These are phyloP conservation scores for Penicillium decumbens DNA, from an alignment of 2,329 filamentous ascomycete genomes.

Conservation along the genomic window DNA sequence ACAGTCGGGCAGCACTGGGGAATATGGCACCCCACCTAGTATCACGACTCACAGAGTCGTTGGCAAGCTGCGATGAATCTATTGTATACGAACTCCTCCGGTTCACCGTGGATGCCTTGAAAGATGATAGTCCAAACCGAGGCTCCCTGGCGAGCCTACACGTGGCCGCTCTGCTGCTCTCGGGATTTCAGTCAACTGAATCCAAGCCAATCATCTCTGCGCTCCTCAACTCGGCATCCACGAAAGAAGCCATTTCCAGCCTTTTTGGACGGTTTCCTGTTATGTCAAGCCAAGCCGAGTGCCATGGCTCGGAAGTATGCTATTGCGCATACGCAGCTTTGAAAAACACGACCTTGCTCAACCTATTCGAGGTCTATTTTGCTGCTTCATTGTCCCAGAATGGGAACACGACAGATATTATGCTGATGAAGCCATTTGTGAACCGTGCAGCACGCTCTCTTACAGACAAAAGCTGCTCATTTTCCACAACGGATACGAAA, in stretches of 20 bases:
- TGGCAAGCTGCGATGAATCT: slow-evolving; percentile 24
- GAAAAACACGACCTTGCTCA: slow-evolving; percentile 27
- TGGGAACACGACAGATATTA: slow-evolving; percentile 6
- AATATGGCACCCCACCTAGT: slow-evolving; percentile 22
- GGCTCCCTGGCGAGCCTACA: slow-evolving; percentile 16
- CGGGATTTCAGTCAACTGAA: slow-evolving; percentile 19
- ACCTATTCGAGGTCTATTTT: slow-evolving; percentile 26
- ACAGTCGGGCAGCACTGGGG: slow-evolving; percentile 19
- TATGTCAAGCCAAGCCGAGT: slow-evolving; percentile 12
- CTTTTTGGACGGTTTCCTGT: slow-evolving; percentile 23
- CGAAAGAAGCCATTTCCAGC: slow-evolving; percentile 15
- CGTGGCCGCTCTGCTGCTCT: slow-evolving; percentile 24
- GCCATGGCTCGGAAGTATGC: slow-evolving; percentile 20
- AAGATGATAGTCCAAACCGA: not conserved
- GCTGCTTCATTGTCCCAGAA: slow-evolving; percentile 12
- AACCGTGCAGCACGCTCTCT: slow-evolving; percentile 10
- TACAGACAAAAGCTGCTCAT: slow-evolving; percentile 12
- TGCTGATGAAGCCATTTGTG: slow-evolving; percentile 22
- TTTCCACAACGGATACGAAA: slow-evolving; percentile 10
- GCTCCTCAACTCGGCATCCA: slow-evolving; percentile 10
- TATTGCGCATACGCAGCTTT: slow-evolving; percentile 9
- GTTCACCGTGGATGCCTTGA: slow-evolving; percentile 23
- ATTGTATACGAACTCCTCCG: slow-evolving; percentile 21
- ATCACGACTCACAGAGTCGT: slow-evolving; percentile 33
- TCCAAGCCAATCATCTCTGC: slow-evolving; percentile 6